A percentile compares a stretch with the other conserved stretches of the same genome.
phyloP scores from a whole-genome alignment of 164 flowering plant species.

The Piper betle region DNA sequence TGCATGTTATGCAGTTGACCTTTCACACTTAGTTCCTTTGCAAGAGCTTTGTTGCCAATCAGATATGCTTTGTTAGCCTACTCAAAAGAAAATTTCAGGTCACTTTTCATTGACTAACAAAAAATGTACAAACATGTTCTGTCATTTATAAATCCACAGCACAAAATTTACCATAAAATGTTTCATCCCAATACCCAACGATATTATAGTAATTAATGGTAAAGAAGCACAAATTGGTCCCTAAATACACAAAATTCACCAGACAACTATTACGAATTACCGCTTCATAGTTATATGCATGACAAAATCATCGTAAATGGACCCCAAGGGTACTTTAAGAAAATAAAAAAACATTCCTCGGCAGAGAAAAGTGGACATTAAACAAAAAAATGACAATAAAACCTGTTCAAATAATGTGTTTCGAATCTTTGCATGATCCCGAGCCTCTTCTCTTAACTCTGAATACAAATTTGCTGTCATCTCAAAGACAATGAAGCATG shows the following conservation, averaged over 20 bases:
- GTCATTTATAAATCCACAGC: not conserved
- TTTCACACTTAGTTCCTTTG: slow-evolving; percentile 81
- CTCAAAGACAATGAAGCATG: slow-evolving; percentile 23
- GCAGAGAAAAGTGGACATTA: not conserved
- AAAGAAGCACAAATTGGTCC: no score
- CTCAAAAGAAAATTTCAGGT: slow-evolving; percentile 1
- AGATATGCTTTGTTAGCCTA: slow-evolving; percentile 93
- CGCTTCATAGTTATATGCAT: no score
- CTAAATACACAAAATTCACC: no score
- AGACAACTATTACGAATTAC: no score
- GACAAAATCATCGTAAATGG: no score
- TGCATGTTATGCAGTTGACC: slow-evolving; percentile 86
- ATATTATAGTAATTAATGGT: no score
- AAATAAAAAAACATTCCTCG: no score
- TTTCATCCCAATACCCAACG: no score
- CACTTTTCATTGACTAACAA: not conserved
- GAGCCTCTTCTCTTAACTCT: slow-evolving; percentile 89
- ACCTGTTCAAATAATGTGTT: slow-evolving; percentile 98
- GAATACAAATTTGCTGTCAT: slow-evolving; percentile 87
- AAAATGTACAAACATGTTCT: not conserved
- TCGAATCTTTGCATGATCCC: slow-evolving; percentile 85
- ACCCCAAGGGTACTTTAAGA: no score
- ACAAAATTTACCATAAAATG: no score
- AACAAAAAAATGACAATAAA: not conserved
- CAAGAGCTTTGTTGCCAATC: slow-evolving; percentile 81